These are phyloP conservation scores for Backusella sp. DNA, from an alignment of 192 early-diverging fungal species.

Conservation along the genomic window DNA sequence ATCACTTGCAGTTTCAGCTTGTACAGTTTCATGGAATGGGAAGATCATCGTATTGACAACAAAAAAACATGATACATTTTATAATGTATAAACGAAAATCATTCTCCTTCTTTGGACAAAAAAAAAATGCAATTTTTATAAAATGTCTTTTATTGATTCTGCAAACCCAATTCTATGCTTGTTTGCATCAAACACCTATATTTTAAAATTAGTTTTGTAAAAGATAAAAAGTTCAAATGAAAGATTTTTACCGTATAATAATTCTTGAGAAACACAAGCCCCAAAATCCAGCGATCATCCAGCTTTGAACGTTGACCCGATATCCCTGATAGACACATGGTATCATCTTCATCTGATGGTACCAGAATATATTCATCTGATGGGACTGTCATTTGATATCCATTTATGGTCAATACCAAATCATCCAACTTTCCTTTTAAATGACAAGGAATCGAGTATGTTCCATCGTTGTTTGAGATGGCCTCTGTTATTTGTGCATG, in stretches of 20 bases:
- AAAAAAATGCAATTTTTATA: neutral
- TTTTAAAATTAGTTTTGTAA: neutral
- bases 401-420: slow-evolving; percentile 9
- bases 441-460: slow-evolving; percentile 25
- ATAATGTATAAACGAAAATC: neutral
- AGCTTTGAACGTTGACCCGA: slow-evolving; percentile 17
- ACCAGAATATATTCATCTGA: slow-evolving; percentile 19
- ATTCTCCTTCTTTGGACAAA: neutral
- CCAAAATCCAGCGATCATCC: slow-evolving; percentile 25
- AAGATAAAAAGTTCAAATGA: neutral
- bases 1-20: neutral
- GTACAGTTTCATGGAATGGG: neutral
- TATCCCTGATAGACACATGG: slow-evolving; percentile 36
- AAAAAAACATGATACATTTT: neutral
- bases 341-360: neutral
- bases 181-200: slow-evolving; percentile 27
- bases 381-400: slow-evolving; percentile 3
- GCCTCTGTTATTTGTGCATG: slow-evolving; percentile 44
- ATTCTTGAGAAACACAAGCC: slow-evolving; percentile 26
- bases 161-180: slow-evolving; percentile 25
- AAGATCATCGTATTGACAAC: neutral
- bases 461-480: slow-evolving; percentile 14
- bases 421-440: neutral
- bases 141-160: neutral
- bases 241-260: slow-evolving; percentile 33